Evolutionary conservation across 805 yeast genomes (phyloP).

Genomic region (Candida rishiriensis): DNA sequence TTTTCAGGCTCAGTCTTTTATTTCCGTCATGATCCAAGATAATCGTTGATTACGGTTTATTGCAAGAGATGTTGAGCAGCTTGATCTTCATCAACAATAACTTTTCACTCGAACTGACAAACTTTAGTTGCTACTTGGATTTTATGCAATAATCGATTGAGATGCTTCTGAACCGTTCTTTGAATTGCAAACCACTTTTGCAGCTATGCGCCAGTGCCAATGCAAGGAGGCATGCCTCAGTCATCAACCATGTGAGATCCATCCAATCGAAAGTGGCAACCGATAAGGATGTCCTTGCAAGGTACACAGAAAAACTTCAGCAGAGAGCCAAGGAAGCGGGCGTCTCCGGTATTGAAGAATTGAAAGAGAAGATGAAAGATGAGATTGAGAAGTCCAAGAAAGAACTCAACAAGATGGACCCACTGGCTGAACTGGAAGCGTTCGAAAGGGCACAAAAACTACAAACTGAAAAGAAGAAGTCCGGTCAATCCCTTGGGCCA

Average conservation of each 20-base stretch:
- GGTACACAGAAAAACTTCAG: constrained; percentile 39
- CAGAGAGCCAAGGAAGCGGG: constrained; percentile 39
- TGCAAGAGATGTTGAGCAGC: no score
- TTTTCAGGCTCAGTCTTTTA: no score
- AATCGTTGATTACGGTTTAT: no score
- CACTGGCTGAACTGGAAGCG: constrained; percentile 61
- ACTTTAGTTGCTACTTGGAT: no score
- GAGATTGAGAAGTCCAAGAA: constrained; percentile 52
- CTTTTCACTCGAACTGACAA: no score
- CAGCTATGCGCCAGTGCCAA: no score
- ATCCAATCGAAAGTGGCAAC: constrained; percentile 25
- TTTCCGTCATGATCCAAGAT: no score
- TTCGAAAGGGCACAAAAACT: constrained; percentile 25
- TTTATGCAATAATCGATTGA: no score
- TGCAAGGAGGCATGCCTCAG: constrained; percentile 18
- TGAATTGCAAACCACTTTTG: no score
- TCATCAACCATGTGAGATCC: constrained; percentile 23
- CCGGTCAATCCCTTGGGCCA: constrained; percentile 29
- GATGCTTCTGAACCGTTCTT: no score
- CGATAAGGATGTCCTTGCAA: constrained; percentile 30
- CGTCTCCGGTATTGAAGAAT: constrained; percentile 47
- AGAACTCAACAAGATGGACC: constrained; percentile 61
- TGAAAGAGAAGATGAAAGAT: constrained; percentile 58
- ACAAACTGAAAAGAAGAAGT: constrained; percentile 12
- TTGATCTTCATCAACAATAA: no score